A percentile compares a stretch with the other conserved stretches of the same genome.
These are phyloP conservation scores for Acorus calamus DNA, from an alignment of 106 monocot genomes.

Conservation along the genomic window DNA sequence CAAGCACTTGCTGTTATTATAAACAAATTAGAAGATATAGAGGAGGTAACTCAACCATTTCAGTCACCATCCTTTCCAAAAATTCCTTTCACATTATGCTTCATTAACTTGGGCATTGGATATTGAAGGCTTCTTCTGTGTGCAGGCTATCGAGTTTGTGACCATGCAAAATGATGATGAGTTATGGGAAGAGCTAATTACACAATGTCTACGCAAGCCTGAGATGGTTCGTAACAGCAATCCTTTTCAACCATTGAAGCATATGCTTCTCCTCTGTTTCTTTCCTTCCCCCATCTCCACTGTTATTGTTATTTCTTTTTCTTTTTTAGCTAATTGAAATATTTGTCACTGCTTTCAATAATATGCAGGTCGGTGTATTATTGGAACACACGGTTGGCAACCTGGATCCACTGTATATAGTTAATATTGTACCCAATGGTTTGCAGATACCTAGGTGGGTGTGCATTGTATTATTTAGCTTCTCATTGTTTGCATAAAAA, in stretches of 20 bases:
- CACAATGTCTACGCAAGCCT: slow-evolving; percentile 75
- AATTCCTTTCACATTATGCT: too few relatives aligned
- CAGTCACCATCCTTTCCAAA: too few relatives aligned
- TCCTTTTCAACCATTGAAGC: too few relatives aligned
- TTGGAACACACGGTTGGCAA: slow-evolving; percentile 98
- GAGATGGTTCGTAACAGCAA: slow-evolving; percentile 61
- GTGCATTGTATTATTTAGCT: background rate
- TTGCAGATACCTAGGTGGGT: slow-evolving; percentile 69
- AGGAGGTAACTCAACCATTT: slow-evolving; percentile 43
- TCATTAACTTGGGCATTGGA: too few relatives aligned
- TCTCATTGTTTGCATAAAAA: too few relatives aligned
- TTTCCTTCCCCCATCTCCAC: too few relatives aligned
- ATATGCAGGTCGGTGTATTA: slow-evolving; percentile 77
- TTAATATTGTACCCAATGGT: slow-evolving; percentile 79
- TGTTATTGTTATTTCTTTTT: background rate
- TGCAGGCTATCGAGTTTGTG: slow-evolving; percentile 96
- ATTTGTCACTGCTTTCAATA: slow-evolving; percentile 1
- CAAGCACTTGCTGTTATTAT: slow-evolving; percentile 81
- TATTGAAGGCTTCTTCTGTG: background rate
- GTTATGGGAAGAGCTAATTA: slow-evolving; percentile 87
- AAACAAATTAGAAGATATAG: slow-evolving; percentile 85
- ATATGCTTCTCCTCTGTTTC: too few relatives aligned
- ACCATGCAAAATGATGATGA: slow-evolving; percentile 92
- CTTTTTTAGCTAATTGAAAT: background rate
- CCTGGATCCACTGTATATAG: slow-evolving; percentile 94